Evolutionary conservation across 768 basidiomycete genomes (phyloP), one percentile per base, ranked within the genome.

Genomic region (Trametes meyenii): DNA sequence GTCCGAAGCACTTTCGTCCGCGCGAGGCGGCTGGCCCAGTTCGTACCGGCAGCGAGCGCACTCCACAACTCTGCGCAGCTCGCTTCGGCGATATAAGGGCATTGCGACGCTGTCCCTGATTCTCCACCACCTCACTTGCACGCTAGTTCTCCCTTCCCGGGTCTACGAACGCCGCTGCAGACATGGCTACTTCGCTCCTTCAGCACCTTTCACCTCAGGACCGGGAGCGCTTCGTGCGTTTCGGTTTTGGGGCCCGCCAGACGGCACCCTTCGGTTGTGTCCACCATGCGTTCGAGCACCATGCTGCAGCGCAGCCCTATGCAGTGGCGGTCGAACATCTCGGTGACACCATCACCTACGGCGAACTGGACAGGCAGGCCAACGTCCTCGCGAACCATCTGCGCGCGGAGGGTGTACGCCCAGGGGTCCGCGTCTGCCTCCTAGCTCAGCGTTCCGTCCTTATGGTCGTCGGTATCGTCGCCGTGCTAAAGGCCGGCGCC

Each of bases 401-500:
- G 40, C 78, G 77, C 49, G 69, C 68, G 17, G 66, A 72, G 44
- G 82, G 81, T 17, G 75, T 87, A 40, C 63, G 68, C 16, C 76
- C 78, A 12, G 82, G 81, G 24, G 76, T 79, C 39, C 81, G 84
- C 7, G 81, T 87, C 38, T 83, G 83, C 62, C 72, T 86, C 42
- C 76, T 87, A 13, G 78, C 80, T 8, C 80, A 83, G 60, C 80
- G 85, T 24, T 84, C 81, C 19, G 81, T 86, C 40, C 66, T 74
- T 13, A 80, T 85, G 76, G 75, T 84, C 42, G 71, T 83, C 19
- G 84, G 79, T 6, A 82, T 87, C 49, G 69, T 86, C 17, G 82
- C 79, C 19, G 74, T 82, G 23, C 76, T 86, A 45, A 86, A 86
- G 66, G 80, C 83, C 11, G 85, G 84, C 5, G 84, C 78, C 16